Conservation (phyloP, 805 yeast genomes). For the Barnettozyma siamensis region DNA sequence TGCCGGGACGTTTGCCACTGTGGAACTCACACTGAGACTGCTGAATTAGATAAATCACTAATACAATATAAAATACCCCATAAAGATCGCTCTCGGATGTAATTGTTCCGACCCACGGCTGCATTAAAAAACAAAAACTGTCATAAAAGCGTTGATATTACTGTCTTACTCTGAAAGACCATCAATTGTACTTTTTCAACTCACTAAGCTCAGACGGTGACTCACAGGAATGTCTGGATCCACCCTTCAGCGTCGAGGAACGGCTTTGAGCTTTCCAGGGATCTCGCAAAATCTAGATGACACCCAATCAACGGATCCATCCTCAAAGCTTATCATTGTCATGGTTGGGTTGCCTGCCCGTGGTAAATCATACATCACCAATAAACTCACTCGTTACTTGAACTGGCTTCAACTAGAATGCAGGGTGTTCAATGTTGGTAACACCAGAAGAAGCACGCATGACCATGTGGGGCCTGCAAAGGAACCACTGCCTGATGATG, state of each 20-base stretch:
- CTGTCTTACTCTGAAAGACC: no score
- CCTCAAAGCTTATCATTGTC: constrained; percentile 77
- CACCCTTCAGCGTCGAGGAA: constrained; percentile 40
- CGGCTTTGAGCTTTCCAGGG: constrained; percentile 90
- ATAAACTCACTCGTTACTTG: constrained; percentile 81
- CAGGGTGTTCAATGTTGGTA: constrained; percentile 90
- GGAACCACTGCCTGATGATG: constrained; percentile 50
- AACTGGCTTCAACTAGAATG: constrained; percentile 94
- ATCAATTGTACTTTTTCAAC: no score
- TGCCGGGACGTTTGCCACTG: constrained; percentile 75
- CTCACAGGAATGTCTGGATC: background rate
- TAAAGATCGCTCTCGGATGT: background rate
- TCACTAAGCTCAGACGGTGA: background rate
- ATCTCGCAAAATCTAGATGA: constrained; percentile 41
- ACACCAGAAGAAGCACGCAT: constrained; percentile 76
- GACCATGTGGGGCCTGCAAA: constrained; percentile 61
- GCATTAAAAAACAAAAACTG: background rate
- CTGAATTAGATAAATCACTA: constrained; percentile 1
- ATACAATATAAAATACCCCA: no score
- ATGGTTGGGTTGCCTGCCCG: constrained; percentile 97
- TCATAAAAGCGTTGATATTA: no score
- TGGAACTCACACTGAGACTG: constrained; percentile 55
- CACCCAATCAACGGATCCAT: constrained; percentile 3
- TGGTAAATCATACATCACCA: constrained; percentile 91
- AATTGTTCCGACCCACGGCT: background rate